Base-by-base conservation (phyloP, 140 eudicot genomes). In the Anethum foeniculum region DNA sequence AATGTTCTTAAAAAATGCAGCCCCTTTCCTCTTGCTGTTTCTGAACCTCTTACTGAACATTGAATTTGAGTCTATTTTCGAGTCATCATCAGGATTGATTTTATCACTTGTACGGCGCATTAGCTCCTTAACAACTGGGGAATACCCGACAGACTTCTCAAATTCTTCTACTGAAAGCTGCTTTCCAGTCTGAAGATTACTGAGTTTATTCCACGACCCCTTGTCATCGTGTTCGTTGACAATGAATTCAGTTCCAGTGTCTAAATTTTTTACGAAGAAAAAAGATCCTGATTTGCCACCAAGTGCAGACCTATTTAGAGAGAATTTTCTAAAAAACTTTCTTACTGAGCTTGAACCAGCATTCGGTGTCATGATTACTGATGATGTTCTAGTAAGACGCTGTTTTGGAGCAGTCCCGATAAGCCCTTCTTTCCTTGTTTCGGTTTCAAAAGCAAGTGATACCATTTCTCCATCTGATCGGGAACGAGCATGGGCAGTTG, bases 231-330 rank as follows among this genome's bases (percentile, higher is more conserved):
- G 91, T 80, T 94, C 97, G 14, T 90, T 84, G 44, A 94, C 97
- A 84, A 95, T 90, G 86, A 95, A 95, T 87, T 95, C 99, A 83
- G 93, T 88, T 44, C 99, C 99, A 58, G 83, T 92, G 76, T 95
- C 97, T 48, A 95, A 88, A 85, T 95, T 89, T 85, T 89, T 95
- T 56, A 95, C 92, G 88, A 90, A 78, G 87, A 88, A 85, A 69
- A 89, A 87, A 23, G 97, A 83, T 80, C 90, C 91, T 13, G 86
- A 18, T 27, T 74, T 80, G 11, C 32, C 82, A 15, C 78, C 75
- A 36, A 72, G 13, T 32, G 27, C 44, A 46, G 78, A 80, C n/a
- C 64, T 80, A 21, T 62, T 13, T 25, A 41, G 3, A 3, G 81
- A 72, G 47, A 78, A 3, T 81, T 69, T 76, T 25, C 51, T 71